Percentiles rank a stretch among this genome's conserved stretches.
phyloP scores from a whole-genome alignment of 805 yeast genomes.

The Ogataea naganishii region DNA sequence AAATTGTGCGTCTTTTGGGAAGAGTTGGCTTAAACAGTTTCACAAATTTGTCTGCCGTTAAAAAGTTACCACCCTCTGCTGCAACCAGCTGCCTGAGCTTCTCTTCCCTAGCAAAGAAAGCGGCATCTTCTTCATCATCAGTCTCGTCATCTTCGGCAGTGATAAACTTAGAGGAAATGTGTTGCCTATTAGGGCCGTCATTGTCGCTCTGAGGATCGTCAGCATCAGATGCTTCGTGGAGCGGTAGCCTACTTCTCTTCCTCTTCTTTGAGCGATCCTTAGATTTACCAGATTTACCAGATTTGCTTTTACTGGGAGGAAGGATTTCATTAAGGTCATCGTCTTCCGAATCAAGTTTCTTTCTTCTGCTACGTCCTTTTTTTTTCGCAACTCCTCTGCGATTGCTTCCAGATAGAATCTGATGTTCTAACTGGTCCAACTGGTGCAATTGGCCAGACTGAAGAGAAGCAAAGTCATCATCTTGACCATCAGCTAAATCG shows the following conservation, averaged over 20 bases:
- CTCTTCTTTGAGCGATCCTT: constrained; percentile 4
- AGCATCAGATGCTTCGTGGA: constrained; percentile 26
- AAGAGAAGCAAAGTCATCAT: constrained; percentile 22
- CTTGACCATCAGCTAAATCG: constrained; percentile 32
- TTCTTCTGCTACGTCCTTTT: constrained; percentile 15
- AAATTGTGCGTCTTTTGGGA: no score
- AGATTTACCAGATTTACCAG: no score
- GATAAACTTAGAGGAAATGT: constrained; percentile 45
- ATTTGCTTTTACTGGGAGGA: constrained; percentile 1
- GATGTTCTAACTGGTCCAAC: constrained; percentile 2
- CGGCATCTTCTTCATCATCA: constrained; percentile 44
- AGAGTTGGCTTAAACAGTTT: no score
- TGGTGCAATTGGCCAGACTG: constrained; percentile 15
- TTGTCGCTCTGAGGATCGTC: constrained; percentile 10
- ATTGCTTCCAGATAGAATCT: constrained; percentile 1
- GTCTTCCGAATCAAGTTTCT: constrained; percentile 7
- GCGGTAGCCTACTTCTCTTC: constrained; percentile 11
- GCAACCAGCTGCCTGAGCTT: constrained; percentile 29
- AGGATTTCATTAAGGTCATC: constrained; percentile 7
- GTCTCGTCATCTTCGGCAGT: constrained; percentile 57
- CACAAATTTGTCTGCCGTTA: constrained; percentile 21
- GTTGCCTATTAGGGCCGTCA: constrained; percentile 5
- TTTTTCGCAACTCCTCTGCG: constrained; percentile 20
- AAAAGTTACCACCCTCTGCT: constrained; percentile 14
- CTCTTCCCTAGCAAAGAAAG: constrained; percentile 50